A percentile compares a stretch with the other conserved stretches of the same genome.
These are phyloP conservation scores for Rheum nobile DNA, from an alignment of 148 eudicot genomes.

Conservation along the genomic window DNA sequence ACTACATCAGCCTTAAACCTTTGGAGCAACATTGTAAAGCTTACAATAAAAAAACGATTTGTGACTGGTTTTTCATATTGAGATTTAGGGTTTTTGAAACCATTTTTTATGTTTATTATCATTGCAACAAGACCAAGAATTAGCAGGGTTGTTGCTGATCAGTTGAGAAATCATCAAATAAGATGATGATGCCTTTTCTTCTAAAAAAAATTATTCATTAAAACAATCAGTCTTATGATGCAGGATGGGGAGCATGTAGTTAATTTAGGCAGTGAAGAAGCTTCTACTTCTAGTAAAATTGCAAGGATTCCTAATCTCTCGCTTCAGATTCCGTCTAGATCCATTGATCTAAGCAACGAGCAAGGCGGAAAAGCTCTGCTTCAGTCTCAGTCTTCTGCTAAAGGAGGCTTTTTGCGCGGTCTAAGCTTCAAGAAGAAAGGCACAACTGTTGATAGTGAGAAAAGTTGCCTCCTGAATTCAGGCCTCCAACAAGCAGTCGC, in stretches of 20 bases:
- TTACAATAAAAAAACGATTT: too few species aligned
- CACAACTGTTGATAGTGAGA: conserved; percentile 36
- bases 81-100: not conserved
- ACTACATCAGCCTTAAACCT: not conserved
- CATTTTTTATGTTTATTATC: not conserved
- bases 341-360: conserved; percentile 29
- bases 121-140: not conserved
- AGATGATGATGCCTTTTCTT: not conserved
- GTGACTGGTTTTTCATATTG: not conserved
- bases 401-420: conserved; percentile 48
- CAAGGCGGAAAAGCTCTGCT: conserved; percentile 34
- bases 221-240: conserved; percentile 1
- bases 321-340: conserved; percentile 68
- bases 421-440: conserved; percentile 68
- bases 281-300: conserved; percentile 25
- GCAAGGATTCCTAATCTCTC: conserved; percentile 37
- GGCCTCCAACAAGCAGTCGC: conserved; percentile 32
- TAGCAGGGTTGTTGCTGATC: not conserved
- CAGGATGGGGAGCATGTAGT: conserved; percentile 29
- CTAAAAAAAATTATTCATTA: not conserved
- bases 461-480: conserved; percentile 45
- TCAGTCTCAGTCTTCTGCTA: conserved; percentile 29
- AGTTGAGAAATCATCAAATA: not conserved
- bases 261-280: conserved; percentile 19
- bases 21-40: not conserved